These are phyloP conservation scores for Colletotrichum incanum DNA, from an alignment of 2,329 filamentous ascomycete genomes.

Conservation along the genomic window DNA sequence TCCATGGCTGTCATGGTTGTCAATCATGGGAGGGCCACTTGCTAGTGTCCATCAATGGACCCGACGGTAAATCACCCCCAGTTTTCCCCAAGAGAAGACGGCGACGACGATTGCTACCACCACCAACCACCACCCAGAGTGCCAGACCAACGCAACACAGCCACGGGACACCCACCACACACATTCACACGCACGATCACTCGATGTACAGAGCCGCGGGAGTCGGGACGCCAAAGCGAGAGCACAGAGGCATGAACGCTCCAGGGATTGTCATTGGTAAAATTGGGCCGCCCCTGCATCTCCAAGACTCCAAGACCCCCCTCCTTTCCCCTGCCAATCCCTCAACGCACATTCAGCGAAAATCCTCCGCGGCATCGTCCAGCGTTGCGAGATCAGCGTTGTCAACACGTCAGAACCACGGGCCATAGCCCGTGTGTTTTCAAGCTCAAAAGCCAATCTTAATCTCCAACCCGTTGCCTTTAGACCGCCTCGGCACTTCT, in stretches of 20 bases:
- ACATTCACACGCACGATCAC: neutral
- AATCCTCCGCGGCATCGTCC: slow-evolving; percentile 37
- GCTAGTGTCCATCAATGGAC: slow-evolving; percentile 21
- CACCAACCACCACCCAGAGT: neutral
- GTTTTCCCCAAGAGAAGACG: slow-evolving; percentile 3
- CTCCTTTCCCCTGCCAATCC: slow-evolving; percentile 1
- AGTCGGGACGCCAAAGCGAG: neutral
- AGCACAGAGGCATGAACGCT: neutral
- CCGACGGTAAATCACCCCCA: slow-evolving; percentile 19
- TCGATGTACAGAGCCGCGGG: neutral
- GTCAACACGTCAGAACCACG: slow-evolving; percentile 40
- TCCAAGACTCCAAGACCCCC: neutral
- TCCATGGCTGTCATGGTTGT: slow-evolving; percentile 11
- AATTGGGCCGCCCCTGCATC: neutral
- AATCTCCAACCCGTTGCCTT: slow-evolving; percentile 28
- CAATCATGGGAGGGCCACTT: slow-evolving; percentile 31
- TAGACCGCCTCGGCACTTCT: slow-evolving; percentile 31
- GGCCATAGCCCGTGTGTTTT: slow-evolving; percentile 31
- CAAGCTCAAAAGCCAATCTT: slow-evolving; percentile 42
- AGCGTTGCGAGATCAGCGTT: slow-evolving; percentile 40
- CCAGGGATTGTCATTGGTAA: neutral
- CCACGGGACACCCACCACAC: neutral
- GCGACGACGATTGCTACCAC: neutral
- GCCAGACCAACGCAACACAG: neutral
- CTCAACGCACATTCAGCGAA: slow-evolving; percentile 18